phyloP scores from a whole-genome alignment of 192 early-diverging fungal genomes.

The Allomyces arbusculus region DNA sequence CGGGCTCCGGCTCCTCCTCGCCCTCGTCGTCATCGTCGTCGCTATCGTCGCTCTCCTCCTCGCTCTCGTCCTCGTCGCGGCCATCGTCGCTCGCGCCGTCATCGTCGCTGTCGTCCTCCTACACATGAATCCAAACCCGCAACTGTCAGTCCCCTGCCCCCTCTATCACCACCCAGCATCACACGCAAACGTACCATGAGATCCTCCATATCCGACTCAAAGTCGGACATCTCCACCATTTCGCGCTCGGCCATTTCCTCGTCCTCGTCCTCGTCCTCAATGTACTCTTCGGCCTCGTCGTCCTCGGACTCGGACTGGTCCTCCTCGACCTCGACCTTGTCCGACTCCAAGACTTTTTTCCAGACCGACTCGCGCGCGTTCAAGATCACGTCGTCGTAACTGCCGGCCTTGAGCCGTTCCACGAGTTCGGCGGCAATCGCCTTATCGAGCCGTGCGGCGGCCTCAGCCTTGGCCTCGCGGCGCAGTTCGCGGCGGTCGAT shows the following conservation, averaged over 20 bases:
- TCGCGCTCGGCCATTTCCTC: constrained; percentile 31
- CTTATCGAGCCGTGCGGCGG: constrained; percentile 73
- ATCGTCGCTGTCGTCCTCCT: not conserved
- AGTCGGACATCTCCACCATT: constrained; percentile 10
- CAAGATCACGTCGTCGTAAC: constrained; percentile 90
- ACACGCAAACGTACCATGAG: constrained; percentile 2
- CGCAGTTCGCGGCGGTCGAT: constrained; percentile 66
- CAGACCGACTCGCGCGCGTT: constrained; percentile 82
- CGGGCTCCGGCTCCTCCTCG: constrained; percentile 13
- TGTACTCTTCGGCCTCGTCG: constrained; percentile 32
- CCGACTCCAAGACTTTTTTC: constrained; percentile 63
- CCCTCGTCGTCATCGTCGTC: constrained; percentile 15
- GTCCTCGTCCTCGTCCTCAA: constrained; percentile 22
- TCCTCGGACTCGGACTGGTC: constrained; percentile 51
- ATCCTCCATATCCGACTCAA: constrained; percentile 30
- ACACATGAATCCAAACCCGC: not conserved
- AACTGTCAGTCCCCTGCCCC: too few relatives aligned
- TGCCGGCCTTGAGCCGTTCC: constrained; percentile 72
- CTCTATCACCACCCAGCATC: too few relatives aligned
- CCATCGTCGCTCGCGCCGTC: constrained; percentile 16
- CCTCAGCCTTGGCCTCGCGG: constrained; percentile 75
- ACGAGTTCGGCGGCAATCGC: constrained; percentile 91
- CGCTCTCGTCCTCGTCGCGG: constrained; percentile 22
- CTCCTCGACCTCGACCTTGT: constrained; percentile 45
- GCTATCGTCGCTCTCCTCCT: constrained; percentile 7